Percentiles rank a stretch among this genome's conserved stretches.
Conservation (phyloP, 2,329 filamentous ascomycete genomes). For the Cladophialophora psammophila region DNA sequence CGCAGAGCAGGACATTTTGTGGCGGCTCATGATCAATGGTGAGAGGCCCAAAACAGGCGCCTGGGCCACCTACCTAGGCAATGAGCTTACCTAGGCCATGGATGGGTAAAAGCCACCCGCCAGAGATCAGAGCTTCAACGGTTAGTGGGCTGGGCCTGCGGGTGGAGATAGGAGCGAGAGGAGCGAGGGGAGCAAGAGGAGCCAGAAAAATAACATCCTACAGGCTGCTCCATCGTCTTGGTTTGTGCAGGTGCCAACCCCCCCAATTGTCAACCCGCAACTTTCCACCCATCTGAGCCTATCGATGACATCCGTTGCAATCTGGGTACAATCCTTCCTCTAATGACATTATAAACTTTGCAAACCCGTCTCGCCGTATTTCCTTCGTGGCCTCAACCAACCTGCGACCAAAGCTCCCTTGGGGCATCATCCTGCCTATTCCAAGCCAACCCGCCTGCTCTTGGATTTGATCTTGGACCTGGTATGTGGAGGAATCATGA, state of each 20-base stretch:
- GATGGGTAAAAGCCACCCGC: slow-evolving; percentile 13
- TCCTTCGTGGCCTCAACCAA: background rate
- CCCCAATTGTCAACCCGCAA: background rate
- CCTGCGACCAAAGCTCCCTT: background rate
- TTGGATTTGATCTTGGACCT: background rate
- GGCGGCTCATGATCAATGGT: slow-evolving; percentile 25
- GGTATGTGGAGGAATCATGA: background rate
- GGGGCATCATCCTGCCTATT: background rate
- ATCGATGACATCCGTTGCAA: slow-evolving; percentile 4
- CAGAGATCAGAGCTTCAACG: slow-evolving; percentile 9
- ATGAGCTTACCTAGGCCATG: background rate
- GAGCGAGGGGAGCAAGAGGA: background rate
- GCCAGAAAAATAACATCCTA: background rate
- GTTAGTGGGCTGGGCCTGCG: background rate
- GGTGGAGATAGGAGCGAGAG: slow-evolving; percentile 4
- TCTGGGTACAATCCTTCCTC: background rate
- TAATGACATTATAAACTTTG: slow-evolving; percentile 4
- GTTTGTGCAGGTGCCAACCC: slow-evolving; percentile 7
- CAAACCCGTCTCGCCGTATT: background rate
- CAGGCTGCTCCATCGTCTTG: background rate
- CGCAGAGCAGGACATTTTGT: slow-evolving; percentile 1
- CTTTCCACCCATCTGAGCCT: background rate
- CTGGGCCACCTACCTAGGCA: background rate
- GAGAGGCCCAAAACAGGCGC: slow-evolving; percentile 22
- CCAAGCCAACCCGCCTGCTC: background rate